A percentile compares a stretch with the other conserved stretches of the same genome.
Evolutionary conservation across 2,329 filamentous ascomycete species (phyloP).

Genomic region (Stagonosporopsis chrysanthemi): DNA sequence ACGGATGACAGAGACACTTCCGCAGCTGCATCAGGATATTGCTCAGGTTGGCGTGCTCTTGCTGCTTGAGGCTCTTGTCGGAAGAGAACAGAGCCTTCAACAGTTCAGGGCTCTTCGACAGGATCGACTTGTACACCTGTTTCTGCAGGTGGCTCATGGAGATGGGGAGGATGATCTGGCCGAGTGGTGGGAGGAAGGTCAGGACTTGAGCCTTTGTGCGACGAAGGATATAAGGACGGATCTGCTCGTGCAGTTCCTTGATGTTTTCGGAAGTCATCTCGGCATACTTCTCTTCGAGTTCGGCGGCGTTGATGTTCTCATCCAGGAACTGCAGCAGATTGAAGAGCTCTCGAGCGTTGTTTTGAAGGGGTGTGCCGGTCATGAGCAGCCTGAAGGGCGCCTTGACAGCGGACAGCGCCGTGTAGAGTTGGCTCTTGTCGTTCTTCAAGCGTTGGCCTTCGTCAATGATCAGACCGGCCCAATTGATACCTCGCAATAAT

Average conservation of each 20-base stretch:
- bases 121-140: constrained; percentile 91
- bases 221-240: constrained; percentile 74
- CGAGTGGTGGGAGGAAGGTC: constrained; percentile 90
- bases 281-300: constrained; percentile 76
- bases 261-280: constrained; percentile 86
- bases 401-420: constrained; percentile 73
- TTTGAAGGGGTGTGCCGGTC: constrained; percentile 90
- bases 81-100: constrained; percentile 85
- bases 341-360: constrained; percentile 93
- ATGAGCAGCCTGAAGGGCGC: constrained; percentile 86
- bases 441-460: constrained; percentile 97
- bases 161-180: constrained; percentile 94
- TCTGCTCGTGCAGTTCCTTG: constrained; percentile 79
- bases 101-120: constrained; percentile 87
- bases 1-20: constrained; percentile 95
- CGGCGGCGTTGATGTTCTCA: constrained; percentile 70
- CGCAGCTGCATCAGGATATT: constrained; percentile 96
- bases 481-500: constrained; percentile 75
- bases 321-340: constrained; percentile 97
- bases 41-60: constrained; percentile 81
- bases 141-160: constrained; percentile 94
- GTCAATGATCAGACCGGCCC: constrained; percentile 90
- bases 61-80: constrained; percentile 64
- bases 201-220: constrained; percentile 91
- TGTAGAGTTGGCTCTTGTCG: constrained; percentile 83